phyloP scores from a whole-genome alignment of 2,329 filamentous ascomycete genomes.

The Zopfia rhizophila region DNA sequence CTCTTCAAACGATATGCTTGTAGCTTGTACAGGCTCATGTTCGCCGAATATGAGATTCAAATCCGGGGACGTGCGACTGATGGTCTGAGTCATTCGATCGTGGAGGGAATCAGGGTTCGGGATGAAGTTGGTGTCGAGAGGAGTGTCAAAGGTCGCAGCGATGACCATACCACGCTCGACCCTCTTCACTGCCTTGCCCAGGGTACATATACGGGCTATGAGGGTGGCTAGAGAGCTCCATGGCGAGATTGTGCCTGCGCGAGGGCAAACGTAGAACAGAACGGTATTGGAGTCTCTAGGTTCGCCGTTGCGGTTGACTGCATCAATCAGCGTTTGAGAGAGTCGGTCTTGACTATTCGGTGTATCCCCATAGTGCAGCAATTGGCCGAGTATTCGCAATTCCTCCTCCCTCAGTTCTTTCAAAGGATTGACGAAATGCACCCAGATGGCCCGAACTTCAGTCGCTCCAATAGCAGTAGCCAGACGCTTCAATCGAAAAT shows the following conservation, averaged over 20 bases:
- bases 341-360: slow-evolving; percentile 59
- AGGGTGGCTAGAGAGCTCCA: slow-evolving; percentile 98
- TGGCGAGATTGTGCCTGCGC: slow-evolving; percentile 85
- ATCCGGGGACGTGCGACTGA: slow-evolving; percentile 74
- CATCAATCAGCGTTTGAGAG: slow-evolving; percentile 57
- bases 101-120: slow-evolving; percentile 77
- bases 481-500: slow-evolving; percentile 59
- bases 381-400: slow-evolving; percentile 64
- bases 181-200: slow-evolving; percentile 75
- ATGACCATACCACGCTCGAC: slow-evolving; percentile 89
- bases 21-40: slow-evolving; percentile 70
- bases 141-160: slow-evolving; percentile 69
- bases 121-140: slow-evolving; percentile 62
- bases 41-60: slow-evolving; percentile 83
- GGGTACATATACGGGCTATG: slow-evolving; percentile 90
- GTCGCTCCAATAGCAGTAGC: slow-evolving; percentile 58
- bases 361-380: slow-evolving; percentile 69
- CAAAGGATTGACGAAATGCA: slow-evolving; percentile 61
- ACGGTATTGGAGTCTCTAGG: slow-evolving; percentile 62
- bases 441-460: slow-evolving; percentile 61
- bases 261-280: slow-evolving; percentile 79
- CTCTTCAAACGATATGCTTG: slow-evolving; percentile 76
- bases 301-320: slow-evolving; percentile 60
- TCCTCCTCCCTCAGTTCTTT: slow-evolving; percentile 55
- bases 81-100: slow-evolving; percentile 95